Evolutionary conservation across 345 rosid species (phyloP).

Genomic region (Orychophragmus violaceus): DNA sequence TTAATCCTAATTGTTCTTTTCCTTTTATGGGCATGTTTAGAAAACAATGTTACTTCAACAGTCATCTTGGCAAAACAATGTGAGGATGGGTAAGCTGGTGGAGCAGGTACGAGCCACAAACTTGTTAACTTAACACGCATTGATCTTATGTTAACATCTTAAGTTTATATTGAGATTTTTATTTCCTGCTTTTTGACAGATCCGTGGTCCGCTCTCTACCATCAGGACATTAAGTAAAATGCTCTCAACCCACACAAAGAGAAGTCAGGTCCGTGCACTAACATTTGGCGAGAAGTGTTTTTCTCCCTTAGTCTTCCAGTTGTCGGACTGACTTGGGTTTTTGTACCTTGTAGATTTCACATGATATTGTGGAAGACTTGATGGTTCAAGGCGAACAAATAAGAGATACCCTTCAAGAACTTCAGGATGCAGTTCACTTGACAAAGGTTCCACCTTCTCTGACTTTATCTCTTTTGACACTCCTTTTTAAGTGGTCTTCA

Average conservation of each 20-base stretch:
- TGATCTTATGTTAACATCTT: not conserved
- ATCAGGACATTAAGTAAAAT: slow-evolving; percentile 72
- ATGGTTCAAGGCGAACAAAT: slow-evolving; percentile 64
- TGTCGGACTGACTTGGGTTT: not conserved
- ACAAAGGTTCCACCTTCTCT: slow-evolving; percentile 52
- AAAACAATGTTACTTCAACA: slow-evolving; percentile 77
- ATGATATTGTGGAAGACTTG: slow-evolving; percentile 80
- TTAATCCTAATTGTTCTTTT: not conserved
- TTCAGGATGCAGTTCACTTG: slow-evolving; percentile 81
- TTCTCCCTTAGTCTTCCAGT: not conserved
- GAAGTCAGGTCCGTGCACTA: slow-evolving; percentile 57
- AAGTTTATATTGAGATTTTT: slow-evolving; percentile 4
- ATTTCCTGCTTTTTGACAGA: slow-evolving; percentile 35
- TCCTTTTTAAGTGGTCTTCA: not conserved
- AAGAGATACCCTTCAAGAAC: slow-evolving; percentile 70
- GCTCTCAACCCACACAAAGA: slow-evolving; percentile 64
- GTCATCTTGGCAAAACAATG: slow-evolving; percentile 87
- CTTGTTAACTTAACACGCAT: not conserved
- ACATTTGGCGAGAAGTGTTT: not conserved
- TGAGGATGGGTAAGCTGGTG: slow-evolving; percentile 78
- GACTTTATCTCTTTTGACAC: slow-evolving; percentile 2
- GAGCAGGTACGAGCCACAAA: slow-evolving; percentile 56
- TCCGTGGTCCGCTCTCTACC: slow-evolving; percentile 81
- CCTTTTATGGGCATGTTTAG: slow-evolving; percentile 28
- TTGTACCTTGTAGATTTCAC: slow-evolving; percentile 46